Evolutionary conservation across 192 early-diverging fungal species (phyloP).

Genomic region (Linnemannia zychae): DNA sequence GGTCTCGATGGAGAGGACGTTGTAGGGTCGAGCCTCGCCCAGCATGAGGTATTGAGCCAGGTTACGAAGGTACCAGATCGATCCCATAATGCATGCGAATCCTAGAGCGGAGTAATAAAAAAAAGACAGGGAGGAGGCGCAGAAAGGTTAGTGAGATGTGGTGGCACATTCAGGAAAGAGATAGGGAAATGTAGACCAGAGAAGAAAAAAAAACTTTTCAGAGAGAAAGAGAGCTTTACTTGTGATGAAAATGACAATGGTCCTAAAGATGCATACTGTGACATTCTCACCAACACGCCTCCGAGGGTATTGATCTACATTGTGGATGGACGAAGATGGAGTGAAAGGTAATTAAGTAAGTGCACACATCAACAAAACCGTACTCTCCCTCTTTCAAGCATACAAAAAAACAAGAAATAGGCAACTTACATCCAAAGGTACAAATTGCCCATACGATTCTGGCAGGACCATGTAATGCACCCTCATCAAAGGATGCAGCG

Average conservation of each 20-base stretch:
- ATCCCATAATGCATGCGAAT: slow-evolving; percentile 25
- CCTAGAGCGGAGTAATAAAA: slow-evolving; percentile 13
- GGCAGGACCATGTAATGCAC: background rate
- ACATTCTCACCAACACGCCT: slow-evolving; percentile 41
- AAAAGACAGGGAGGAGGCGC: background rate
- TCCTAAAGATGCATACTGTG: slow-evolving; percentile 12
- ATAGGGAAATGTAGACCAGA: background rate
- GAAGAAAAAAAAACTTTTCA: background rate
- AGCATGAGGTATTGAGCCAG: background rate
- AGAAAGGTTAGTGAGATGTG: background rate
- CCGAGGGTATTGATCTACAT: slow-evolving; percentile 26
- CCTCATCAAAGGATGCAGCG: background rate
- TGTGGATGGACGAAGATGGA: background rate
- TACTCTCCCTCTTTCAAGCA: no score
- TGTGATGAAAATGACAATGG: slow-evolving; percentile 15
- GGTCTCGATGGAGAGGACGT: slow-evolving; percentile 16
- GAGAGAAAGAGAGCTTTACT: slow-evolving; percentile 8
- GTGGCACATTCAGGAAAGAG: no score
- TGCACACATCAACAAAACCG: background rate
- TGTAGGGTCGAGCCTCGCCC: slow-evolving; percentile 22
- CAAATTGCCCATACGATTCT: slow-evolving; percentile 18
- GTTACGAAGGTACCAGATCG: slow-evolving; percentile 33
- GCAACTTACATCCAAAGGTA: slow-evolving; percentile 36
- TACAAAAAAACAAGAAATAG: background rate
- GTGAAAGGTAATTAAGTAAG: background rate